Conservation (phyloP, 1,284 basidiomycete species). For the Microbotryomycetes sp. region DNA sequence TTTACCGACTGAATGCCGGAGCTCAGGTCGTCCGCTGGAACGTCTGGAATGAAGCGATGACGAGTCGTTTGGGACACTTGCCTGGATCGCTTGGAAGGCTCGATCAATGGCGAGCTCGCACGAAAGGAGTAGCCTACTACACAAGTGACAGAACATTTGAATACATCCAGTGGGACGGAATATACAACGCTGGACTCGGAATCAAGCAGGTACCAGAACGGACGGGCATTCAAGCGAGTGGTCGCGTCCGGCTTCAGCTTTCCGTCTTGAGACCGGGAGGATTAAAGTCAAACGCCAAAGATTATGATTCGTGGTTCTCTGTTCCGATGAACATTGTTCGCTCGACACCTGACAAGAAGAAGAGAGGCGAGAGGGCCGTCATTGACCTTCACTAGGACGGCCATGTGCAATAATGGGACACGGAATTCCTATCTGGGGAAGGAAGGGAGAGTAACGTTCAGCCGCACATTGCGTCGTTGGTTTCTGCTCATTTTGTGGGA, state of each 20-base stretch:
- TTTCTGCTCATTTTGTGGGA: too few species aligned
- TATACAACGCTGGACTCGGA: neutral
- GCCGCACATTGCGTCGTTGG: too few species aligned
- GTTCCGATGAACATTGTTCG: neutral
- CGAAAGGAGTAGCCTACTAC: neutral
- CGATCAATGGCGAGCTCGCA: neutral
- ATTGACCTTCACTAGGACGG: too few species aligned
- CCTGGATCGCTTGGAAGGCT: neutral
- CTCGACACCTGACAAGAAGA: neutral
- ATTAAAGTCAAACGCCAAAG: neutral
- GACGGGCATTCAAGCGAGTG: neutral
- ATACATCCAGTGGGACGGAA: neutral
- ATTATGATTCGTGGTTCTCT: neutral
- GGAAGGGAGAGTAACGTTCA: too few species aligned
- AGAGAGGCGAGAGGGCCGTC: too few species aligned
- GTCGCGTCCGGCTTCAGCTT: neutral
- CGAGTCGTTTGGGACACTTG: neutral
- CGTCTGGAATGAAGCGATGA: neutral
- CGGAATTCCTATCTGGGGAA: too few species aligned
- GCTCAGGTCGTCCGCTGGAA: neutral
- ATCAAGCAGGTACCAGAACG: neutral
- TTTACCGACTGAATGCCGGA: neutral
- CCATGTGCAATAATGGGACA: too few species aligned
- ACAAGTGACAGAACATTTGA: neutral
- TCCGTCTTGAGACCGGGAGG: neutral